Conservation (phyloP, 1,284 basidiomycete species). For the Sporisorium exsertum region DNA sequence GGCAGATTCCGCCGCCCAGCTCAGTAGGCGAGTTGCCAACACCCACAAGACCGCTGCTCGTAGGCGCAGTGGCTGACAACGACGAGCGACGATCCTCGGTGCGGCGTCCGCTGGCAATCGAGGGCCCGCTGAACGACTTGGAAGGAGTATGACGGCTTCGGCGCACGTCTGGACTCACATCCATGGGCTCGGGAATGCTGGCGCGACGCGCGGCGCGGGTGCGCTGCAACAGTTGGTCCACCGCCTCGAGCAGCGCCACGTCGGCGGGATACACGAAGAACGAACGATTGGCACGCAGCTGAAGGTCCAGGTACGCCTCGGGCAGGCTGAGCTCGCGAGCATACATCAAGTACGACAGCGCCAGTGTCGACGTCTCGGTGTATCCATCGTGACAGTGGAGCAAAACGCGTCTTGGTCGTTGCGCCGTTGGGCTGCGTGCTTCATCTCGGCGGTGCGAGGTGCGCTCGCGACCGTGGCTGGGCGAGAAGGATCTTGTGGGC, state of each 20-base stretch:
- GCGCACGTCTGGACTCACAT: slow-evolving; percentile 10
- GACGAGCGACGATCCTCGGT: slow-evolving; percentile 26
- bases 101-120: slow-evolving; percentile 6
- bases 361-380: slow-evolving; percentile 90
- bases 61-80: slow-evolving; percentile 9
- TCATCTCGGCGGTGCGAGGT: slow-evolving; percentile 12
- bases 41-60: slow-evolving; percentile 2
- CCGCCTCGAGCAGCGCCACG: slow-evolving; percentile 78
- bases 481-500: slow-evolving; percentile 36
- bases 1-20: slow-evolving; percentile 29
- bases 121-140: slow-evolving; percentile 32
- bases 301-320: slow-evolving; percentile 84
- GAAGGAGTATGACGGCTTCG: slow-evolving; percentile 23
- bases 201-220: slow-evolving; percentile 17
- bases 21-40: slow-evolving; percentile 9
- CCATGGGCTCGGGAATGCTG: slow-evolving; percentile 10
- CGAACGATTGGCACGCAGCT: slow-evolving; percentile 74
- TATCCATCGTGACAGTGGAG: slow-evolving; percentile 70
- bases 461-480: slow-evolving; percentile 21
- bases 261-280: slow-evolving; percentile 94
- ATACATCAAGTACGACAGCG: slow-evolving; percentile 88
- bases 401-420: slow-evolving; percentile 49
- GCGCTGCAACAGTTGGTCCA: slow-evolving; percentile 75
- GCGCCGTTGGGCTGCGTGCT: background rate
- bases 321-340: slow-evolving; percentile 78